Base-by-base conservation (phyloP, 495 filamentous ascomycete genomes). In the Penicillium macrosclerotiorum region DNA sequence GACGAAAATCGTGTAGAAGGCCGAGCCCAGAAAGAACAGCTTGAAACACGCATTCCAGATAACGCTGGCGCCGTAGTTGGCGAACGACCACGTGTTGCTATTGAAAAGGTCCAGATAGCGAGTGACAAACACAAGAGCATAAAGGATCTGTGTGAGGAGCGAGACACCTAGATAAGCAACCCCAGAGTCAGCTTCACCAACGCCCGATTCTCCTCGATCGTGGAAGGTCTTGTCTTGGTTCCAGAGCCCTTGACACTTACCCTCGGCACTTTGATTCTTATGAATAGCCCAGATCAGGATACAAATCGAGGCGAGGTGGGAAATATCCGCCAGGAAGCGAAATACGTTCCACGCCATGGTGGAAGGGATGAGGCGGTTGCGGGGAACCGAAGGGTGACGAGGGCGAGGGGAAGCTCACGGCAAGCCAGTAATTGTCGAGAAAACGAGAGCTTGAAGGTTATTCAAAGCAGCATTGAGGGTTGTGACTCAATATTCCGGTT, bases 271-370 rank as follows among this genome's bases (percentile, higher is more conserved):
- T 55, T 75, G 76, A 58, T 95, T 95, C 38, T 76, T 75, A 67
- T 96, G 90, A 56, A 98, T 96, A 26, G 91, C 85, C 74, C 82
- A 89, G 65, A 96, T 88, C 47, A 97, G 74, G 57, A 97, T 89
- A 57, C 82, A 80, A 76, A 94, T 95, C 9, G 90, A 91, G 25
- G 77, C 72, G 19, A 88, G 79, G 60, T 98, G 93, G 31, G 85
- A 86, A 32, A 90, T 55, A 64, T 98, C 93, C 43, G 74, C 93
- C 32, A 89, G 57, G 51, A 91, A 72, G 40, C 90, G 89, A 66
- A 95, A 93, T 49, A 85, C 47, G 71, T 94, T 81, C 54, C 72
- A 65, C 16, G 50, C 45, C 62, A 70, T 67, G 48, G 7, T 43
- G 45, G 41, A 26, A 38, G 23, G 50, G 35, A 14, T 17, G 19